These are phyloP conservation scores for Erysimum pusillum DNA, from an alignment of 441 rosid species.

Conservation along the genomic window DNA sequence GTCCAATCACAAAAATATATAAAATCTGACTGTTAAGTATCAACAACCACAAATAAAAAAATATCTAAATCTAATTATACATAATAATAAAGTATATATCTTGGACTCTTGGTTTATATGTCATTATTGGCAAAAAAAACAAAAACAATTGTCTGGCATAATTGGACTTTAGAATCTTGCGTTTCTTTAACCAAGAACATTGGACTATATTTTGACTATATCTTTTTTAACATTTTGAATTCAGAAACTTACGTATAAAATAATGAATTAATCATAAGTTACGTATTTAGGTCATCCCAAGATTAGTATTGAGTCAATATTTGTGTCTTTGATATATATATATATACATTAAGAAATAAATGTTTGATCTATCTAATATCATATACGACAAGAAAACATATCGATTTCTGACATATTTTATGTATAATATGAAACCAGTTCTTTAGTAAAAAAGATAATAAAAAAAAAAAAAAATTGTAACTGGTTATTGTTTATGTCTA, in stretches of 20 bases:
- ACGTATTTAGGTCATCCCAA: background rate
- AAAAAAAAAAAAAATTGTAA: too few species aligned
- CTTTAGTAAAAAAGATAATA: too few species aligned
- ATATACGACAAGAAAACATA: background rate
- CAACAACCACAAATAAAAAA: slow-evolving; percentile 21
- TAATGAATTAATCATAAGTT: background rate
- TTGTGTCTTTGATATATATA: background rate
- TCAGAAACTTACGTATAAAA: background rate
- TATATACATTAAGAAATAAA: background rate
- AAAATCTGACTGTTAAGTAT: slow-evolving; percentile 18
- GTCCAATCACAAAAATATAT: background rate
- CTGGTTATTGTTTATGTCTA: too few species aligned
- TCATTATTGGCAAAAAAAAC: background rate
- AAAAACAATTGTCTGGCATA: background rate
- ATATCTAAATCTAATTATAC: background rate
- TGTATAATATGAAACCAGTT: too few species aligned
- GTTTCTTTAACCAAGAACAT: slow-evolving; percentile 6
- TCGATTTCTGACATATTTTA: background rate
- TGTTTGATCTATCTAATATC: background rate
- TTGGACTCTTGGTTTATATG: background rate
- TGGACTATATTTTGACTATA: background rate
- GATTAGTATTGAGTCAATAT: background rate
- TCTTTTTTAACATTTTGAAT: background rate
- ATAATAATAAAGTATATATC: background rate
- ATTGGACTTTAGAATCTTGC: background rate